Evolutionary conservation across 345 rosid genomes (phyloP).

Genomic region (Pseudoturritis turrita): DNA sequence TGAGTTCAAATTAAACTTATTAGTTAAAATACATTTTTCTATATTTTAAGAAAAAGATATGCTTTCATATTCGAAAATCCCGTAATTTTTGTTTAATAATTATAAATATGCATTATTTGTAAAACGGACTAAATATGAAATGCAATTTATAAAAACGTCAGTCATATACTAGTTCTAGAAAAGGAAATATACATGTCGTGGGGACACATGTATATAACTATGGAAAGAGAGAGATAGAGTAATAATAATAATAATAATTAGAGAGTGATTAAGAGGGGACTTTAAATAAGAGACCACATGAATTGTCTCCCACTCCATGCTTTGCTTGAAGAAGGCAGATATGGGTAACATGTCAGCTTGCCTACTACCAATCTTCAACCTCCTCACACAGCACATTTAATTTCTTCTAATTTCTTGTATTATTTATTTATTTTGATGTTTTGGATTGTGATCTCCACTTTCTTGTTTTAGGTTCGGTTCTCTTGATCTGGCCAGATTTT

Average conservation of each 20-base stretch:
- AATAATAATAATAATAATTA: slow-evolving; percentile 26
- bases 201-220: not conserved
- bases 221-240: not conserved
- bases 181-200: not conserved
- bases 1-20: too few relatives aligned
- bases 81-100: too few relatives aligned
- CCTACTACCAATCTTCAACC: slow-evolving; percentile 48
- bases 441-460: slow-evolving; percentile 52
- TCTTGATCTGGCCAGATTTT: slow-evolving; percentile 23
- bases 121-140: not conserved
- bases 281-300: slow-evolving; percentile 59
- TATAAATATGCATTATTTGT: too few relatives aligned
- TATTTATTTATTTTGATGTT: not conserved
- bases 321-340: slow-evolving; percentile 53
- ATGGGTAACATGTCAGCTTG: slow-evolving; percentile 73
- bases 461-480: slow-evolving; percentile 27
- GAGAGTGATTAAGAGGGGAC: slow-evolving; percentile 29
- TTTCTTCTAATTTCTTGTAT: slow-evolving; percentile 20
- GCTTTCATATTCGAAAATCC: too few relatives aligned
- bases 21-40: too few relatives aligned
- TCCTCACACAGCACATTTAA: slow-evolving; percentile 23
- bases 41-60: not conserved
- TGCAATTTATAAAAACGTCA: not conserved
- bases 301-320: slow-evolving; percentile 81
- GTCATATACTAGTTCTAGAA: not conserved